These are phyloP conservation scores for Kurtzmaniella quercitrusa DNA, from an alignment of 1,139 yeast genomes.

Conservation along the genomic window DNA sequence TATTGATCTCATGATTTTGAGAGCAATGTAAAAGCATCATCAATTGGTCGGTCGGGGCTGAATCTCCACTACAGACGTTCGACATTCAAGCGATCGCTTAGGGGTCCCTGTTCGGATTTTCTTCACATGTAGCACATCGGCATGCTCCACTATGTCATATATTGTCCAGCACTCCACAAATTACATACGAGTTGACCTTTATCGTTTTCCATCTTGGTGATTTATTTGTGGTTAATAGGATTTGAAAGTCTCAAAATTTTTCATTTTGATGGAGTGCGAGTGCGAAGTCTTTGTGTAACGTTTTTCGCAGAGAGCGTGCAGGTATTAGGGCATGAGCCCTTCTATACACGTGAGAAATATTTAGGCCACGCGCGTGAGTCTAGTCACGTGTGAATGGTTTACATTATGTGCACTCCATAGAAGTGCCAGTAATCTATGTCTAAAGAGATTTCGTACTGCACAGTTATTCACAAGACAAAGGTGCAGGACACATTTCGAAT, in stretches of 20 bases:
- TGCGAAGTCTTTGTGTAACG: slow-evolving; percentile 7
- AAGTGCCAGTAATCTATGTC: no score
- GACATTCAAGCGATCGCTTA: no score
- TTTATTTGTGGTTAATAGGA: slow-evolving; percentile 12
- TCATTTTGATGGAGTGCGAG: slow-evolving; percentile 12
- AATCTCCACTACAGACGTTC: no score
- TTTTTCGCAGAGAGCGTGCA: slow-evolving; percentile 1
- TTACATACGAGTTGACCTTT: slow-evolving; percentile 97
- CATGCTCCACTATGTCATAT: neutral
- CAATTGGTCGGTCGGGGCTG: no score
- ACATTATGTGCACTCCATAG: no score
- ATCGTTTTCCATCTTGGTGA: slow-evolving; percentile 96
- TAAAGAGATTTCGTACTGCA: no score
- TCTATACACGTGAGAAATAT: slow-evolving; percentile 5
- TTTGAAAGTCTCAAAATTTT: slow-evolving; percentile 16
- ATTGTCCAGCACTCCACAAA: neutral
- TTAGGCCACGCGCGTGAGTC: neutral
- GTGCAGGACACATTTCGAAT: no score
- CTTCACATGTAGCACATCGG: neutral
- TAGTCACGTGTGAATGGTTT: no score
- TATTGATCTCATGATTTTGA: no score
- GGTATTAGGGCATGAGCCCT: slow-evolving; percentile 12
- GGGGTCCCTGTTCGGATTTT: no score
- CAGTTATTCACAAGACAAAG: no score
- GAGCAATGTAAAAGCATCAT: no score